Conservation (phyloP, 2,329 filamentous ascomycete genomes). For the Hyphodiscus sp. region DNA sequence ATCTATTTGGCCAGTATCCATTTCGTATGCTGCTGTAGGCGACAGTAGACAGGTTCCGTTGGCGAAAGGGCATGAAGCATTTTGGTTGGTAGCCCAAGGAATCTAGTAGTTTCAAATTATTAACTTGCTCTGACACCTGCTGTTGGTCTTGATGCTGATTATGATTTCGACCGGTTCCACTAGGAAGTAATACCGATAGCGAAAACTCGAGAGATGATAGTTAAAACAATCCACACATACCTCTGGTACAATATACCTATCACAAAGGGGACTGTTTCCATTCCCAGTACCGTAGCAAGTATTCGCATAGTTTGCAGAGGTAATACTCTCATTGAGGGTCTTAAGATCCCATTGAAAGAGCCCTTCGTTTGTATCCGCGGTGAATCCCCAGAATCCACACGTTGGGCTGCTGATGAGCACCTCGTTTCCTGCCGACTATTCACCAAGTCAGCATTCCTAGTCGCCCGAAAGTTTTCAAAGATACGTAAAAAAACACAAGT, state of each 20-base stretch:
- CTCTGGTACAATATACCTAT: slow-evolving; percentile 1
- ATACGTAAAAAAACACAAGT: no score
- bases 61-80: slow-evolving; percentile 10
- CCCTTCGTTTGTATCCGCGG: background rate
- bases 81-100: background rate
- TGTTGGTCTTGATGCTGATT: no score
- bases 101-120: background rate
- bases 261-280: background rate
- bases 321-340: slow-evolving; percentile 2
- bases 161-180: no score
- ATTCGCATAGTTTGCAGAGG: slow-evolving; percentile 4
- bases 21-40: slow-evolving; percentile 2
- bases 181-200: no score
- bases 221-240: background rate
- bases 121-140: no score
- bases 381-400: slow-evolving; percentile 10
- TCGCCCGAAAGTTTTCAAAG: no score
- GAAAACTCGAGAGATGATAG: no score
- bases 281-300: slow-evolving; percentile 4
- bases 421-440: background rate
- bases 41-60: slow-evolving; percentile 1
- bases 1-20: slow-evolving; percentile 12
- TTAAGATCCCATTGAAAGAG: background rate
- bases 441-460: no score
- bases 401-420: slow-evolving; percentile 2